Conservation (phyloP, 331 rosid species). For the Pyrus hybrid region DNA sequence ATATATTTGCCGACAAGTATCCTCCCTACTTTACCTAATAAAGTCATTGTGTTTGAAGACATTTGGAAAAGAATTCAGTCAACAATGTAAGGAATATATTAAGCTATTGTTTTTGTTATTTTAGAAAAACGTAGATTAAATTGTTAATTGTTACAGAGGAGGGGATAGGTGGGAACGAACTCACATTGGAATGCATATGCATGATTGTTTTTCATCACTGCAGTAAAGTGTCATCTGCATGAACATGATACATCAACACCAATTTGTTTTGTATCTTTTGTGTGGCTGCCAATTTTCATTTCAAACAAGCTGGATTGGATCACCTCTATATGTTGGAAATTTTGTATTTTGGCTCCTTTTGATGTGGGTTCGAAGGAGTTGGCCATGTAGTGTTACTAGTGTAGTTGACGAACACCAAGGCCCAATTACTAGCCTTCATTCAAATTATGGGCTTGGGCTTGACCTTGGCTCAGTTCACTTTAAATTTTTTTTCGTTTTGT, state of each 20-base stretch:
- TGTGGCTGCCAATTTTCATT: neutral
- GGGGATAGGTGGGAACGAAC: no score
- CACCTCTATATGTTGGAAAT: neutral
- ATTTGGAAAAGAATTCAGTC: neutral
- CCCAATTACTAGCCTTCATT: neutral
- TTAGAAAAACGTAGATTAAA: no score
- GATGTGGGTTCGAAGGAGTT: neutral
- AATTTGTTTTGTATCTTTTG: neutral
- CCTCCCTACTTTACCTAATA: neutral
- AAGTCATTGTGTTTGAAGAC: neutral
- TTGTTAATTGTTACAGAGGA: no score
- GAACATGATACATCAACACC: no score
- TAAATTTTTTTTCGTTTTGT: no score
- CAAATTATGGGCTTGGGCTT: neutral
- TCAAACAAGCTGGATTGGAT: neutral
- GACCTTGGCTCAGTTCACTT: no score
- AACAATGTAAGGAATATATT: neutral
- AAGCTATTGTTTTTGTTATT: neutral
- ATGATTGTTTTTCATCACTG: no score
- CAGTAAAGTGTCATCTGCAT: no score
- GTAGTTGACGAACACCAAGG: neutral
- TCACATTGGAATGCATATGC: no score
- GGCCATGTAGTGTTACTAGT: neutral
- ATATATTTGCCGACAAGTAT: no score
- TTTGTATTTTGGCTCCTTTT: neutral